These are phyloP conservation scores for Lachnellula willkommii DNA, from an alignment of 2,329 filamentous ascomycete genomes.

Conservation along the genomic window DNA sequence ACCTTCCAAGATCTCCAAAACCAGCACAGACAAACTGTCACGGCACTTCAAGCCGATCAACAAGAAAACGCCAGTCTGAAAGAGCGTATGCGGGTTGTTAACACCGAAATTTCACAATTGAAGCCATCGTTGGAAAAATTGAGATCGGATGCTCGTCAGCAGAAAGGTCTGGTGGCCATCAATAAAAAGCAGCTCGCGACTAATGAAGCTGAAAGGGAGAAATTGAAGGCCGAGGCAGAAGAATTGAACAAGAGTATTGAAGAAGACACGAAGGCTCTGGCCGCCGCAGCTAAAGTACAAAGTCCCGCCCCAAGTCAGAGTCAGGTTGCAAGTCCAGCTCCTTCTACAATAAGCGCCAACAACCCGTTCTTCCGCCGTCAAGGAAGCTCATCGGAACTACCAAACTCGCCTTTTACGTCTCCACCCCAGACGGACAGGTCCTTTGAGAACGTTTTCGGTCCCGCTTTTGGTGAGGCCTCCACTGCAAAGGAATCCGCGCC, in stretches of 20 bases:
- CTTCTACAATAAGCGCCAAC: constrained; percentile 67
- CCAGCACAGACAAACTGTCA: constrained; percentile 71
- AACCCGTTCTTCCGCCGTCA: constrained; percentile 90
- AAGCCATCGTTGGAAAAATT: constrained; percentile 92
- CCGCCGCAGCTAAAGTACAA: constrained; percentile 39
- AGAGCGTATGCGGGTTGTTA: constrained; percentile 79
- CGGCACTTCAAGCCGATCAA: constrained; percentile 77
- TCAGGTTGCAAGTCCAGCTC: constrained; percentile 63
- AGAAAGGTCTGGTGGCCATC: constrained; percentile 94
- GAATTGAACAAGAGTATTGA: constrained; percentile 59
- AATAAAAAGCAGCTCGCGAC: constrained; percentile 97
- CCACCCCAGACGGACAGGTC: constrained; percentile 53
- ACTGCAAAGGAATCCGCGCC: constrained; percentile 41
- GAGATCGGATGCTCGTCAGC: constrained; percentile 84
- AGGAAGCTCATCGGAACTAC: constrained; percentile 48
- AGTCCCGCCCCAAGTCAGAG: constrained; percentile 35
- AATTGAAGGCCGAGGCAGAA: constrained; percentile 73
- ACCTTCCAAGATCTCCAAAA: constrained; percentile 73
- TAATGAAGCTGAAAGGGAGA: constrained; percentile 82
- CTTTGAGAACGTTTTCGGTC: constrained; percentile 84
- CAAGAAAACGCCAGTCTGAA: constrained; percentile 82
- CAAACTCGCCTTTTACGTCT: constrained; percentile 43
- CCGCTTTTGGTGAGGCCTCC: constrained; percentile 48
- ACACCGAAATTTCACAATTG: constrained; percentile 74
- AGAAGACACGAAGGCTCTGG: constrained; percentile 50